A percentile compares a stretch with the other conserved stretches of the same genome.
phyloP scores from a whole-genome alignment of 2,329 filamentous ascomycete species.

The Grosmannia clavigera region DNA sequence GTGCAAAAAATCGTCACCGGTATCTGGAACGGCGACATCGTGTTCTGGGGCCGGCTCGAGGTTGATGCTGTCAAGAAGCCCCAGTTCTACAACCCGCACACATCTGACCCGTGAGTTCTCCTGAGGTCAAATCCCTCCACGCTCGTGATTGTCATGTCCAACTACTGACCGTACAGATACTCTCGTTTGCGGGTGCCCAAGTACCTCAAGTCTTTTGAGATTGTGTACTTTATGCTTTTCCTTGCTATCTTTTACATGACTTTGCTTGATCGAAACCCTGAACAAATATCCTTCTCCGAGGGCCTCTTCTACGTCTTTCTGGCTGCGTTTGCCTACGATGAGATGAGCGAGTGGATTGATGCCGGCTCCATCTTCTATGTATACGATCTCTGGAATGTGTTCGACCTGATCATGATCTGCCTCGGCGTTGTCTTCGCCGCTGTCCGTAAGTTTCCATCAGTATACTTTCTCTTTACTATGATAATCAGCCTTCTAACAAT shows the following conservation, averaged over 20 bases:
- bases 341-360: constrained; percentile 72
- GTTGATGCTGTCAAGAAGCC: constrained; percentile 63
- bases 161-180: constrained; percentile 39
- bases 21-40: constrained; percentile 76
- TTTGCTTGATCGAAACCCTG: constrained; percentile 57
- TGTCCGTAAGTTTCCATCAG: constrained; percentile 43
- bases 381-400: constrained; percentile 70
- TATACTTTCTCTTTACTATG: not conserved
- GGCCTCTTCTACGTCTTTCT: constrained; percentile 74
- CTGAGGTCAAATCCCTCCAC: not conserved
- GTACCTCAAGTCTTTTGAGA: constrained; percentile 76
- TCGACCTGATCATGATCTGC: constrained; percentile 60
- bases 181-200: constrained; percentile 66
- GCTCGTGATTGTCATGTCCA: not conserved
- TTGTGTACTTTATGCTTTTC: constrained; percentile 66
- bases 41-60: constrained; percentile 74
- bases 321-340: constrained; percentile 76
- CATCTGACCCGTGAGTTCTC: constrained; percentile 45
- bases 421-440: constrained; percentile 42
- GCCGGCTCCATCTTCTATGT: constrained; percentile 79
- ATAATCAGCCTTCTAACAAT: not conserved
- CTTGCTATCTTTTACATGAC: constrained; percentile 78
- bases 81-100: constrained; percentile 57
- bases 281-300: constrained; percentile 55
- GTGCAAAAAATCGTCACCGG: constrained; percentile 76